phyloP scores from a whole-genome alignment of 345 rosid species.

The Salix koriyanagi region DNA sequence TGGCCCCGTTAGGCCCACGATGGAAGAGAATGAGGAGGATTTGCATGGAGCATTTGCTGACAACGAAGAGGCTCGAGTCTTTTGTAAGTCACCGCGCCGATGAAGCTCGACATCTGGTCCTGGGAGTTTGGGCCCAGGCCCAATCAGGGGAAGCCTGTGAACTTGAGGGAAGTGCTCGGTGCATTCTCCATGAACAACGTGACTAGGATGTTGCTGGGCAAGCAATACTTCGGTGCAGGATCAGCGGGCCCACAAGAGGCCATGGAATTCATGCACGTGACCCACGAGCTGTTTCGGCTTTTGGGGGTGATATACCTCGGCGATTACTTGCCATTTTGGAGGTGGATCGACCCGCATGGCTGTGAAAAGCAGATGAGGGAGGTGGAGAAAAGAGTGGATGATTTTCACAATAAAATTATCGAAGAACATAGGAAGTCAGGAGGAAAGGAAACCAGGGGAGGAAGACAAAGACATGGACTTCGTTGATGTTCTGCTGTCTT shows the following conservation, averaged over 20 bases:
- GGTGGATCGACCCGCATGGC: conserved; percentile 79
- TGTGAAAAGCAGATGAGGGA: conserved; percentile 80
- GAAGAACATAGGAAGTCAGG: conserved; percentile 47
- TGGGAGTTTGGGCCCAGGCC: conserved; percentile 33
- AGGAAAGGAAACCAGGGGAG: neutral
- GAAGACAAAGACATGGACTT: conserved; percentile 55
- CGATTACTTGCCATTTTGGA: conserved; percentile 86
- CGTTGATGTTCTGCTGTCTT: conserved; percentile 75
- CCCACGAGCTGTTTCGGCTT: conserved; percentile 66
- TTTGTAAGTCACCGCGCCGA: conserved; percentile 40
- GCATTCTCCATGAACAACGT: conserved; percentile 91
- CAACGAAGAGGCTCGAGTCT: conserved; percentile 49
- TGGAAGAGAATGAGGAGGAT: conserved; percentile 72
- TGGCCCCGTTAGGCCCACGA: conserved; percentile 68
- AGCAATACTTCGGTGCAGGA: conserved; percentile 69
- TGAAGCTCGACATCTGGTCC: conserved; percentile 47
- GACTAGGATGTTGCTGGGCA: conserved; percentile 79
- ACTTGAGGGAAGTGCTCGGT: conserved; percentile 70
- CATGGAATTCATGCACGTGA: conserved; percentile 77
- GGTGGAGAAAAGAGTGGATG: conserved; percentile 86
- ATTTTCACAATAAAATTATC: conserved; percentile 66
- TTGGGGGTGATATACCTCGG: conserved; percentile 80
- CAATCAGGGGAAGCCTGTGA: conserved; percentile 39
- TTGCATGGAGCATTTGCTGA: conserved; percentile 61
- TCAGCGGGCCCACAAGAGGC: conserved; percentile 62